A percentile compares a stretch with the other conserved stretches of the same genome.
phyloP scores from a whole-genome alignment of 495 filamentous ascomycete species.

The Durotheca rogersii region DNA sequence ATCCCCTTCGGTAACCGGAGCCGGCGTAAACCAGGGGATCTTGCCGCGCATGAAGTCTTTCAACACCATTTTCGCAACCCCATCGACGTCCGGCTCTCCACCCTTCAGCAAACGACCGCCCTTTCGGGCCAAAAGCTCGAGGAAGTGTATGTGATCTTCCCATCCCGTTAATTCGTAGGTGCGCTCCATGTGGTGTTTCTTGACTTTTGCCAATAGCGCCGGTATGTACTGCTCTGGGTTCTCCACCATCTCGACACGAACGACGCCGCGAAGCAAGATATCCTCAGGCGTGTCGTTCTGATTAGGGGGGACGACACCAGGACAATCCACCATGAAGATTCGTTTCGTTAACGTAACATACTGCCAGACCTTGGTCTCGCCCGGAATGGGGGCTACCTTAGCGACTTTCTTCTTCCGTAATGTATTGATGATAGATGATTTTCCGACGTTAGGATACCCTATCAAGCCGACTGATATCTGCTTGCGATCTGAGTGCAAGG shows the following conservation, averaged over 20 bases:
- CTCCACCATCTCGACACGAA: slow-evolving; percentile 91
- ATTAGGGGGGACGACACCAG: slow-evolving; percentile 90
- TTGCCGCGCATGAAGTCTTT: slow-evolving; percentile 95
- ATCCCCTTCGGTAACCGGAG: slow-evolving; percentile 61
- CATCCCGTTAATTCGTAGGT: slow-evolving; percentile 85
- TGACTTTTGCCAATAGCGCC: slow-evolving; percentile 74
- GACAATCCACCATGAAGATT: slow-evolving; percentile 96
- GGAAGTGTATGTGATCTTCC: slow-evolving; percentile 72
- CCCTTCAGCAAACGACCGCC: slow-evolving; percentile 81
- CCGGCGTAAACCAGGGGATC: slow-evolving; percentile 90
- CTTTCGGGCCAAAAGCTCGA: slow-evolving; percentile 85
- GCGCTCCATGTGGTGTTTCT: slow-evolving; percentile 83
- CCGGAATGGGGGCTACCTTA: slow-evolving; percentile 92
- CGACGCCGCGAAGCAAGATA: slow-evolving; percentile 87
- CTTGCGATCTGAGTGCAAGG: slow-evolving; percentile 85
- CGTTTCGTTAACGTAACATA: slow-evolving; percentile 96
- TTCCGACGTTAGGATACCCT: slow-evolving; percentile 85
- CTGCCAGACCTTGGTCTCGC: slow-evolving; percentile 96
- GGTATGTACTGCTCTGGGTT: slow-evolving; percentile 94
- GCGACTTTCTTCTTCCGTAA: slow-evolving; percentile 89
- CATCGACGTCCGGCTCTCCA: slow-evolving; percentile 89
- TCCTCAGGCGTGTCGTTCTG: slow-evolving; percentile 77
- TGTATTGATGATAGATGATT: slow-evolving; percentile 91
- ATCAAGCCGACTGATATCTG: slow-evolving; percentile 88
- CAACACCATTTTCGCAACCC: slow-evolving; percentile 89